phyloP scores from a whole-genome alignment of 148 eudicot genomes.

The Chenopodium formosanum region DNA sequence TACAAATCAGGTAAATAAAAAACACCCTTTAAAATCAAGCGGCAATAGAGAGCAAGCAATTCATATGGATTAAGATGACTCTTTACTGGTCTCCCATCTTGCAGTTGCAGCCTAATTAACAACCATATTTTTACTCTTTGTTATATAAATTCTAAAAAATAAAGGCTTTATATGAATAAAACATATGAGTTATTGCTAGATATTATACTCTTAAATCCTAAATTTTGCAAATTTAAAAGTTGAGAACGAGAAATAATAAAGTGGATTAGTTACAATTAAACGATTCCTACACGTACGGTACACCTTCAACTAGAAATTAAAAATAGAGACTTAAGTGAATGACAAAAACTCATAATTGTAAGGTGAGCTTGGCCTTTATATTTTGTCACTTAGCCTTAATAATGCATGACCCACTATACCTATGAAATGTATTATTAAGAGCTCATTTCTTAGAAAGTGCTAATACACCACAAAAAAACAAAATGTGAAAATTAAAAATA shows the following conservation, averaged over 20 bases:
- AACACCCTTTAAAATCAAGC: too few relatives aligned
- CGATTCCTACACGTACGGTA: background rate
- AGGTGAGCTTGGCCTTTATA: background rate
- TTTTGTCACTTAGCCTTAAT: background rate
- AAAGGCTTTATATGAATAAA: too few relatives aligned
- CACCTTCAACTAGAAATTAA: background rate
- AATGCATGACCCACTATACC: slow-evolving; percentile 9
- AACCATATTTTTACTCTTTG: too few relatives aligned
- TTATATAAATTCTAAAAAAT: too few relatives aligned
- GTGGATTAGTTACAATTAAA: background rate
- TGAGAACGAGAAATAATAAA: background rate
- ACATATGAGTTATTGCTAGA: too few relatives aligned
- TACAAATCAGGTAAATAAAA: too few relatives aligned
- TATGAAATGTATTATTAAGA: background rate
- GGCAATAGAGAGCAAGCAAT: too few relatives aligned
- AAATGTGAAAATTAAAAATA: background rate
- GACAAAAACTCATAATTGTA: background rate
- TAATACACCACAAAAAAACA: background rate
- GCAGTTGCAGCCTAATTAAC: too few relatives aligned
- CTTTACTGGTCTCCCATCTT: too few relatives aligned
- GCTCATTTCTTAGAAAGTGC: background rate
- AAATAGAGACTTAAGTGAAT: background rate
- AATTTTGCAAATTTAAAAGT: background rate
- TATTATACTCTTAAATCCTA: too few relatives aligned
- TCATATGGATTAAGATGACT: too few relatives aligned